Evolutionary conservation across 495 filamentous ascomycete genomes (phyloP), one percentile per base, ranked within the genome.

Genomic region (Aspergillus ellipticus): DNA sequence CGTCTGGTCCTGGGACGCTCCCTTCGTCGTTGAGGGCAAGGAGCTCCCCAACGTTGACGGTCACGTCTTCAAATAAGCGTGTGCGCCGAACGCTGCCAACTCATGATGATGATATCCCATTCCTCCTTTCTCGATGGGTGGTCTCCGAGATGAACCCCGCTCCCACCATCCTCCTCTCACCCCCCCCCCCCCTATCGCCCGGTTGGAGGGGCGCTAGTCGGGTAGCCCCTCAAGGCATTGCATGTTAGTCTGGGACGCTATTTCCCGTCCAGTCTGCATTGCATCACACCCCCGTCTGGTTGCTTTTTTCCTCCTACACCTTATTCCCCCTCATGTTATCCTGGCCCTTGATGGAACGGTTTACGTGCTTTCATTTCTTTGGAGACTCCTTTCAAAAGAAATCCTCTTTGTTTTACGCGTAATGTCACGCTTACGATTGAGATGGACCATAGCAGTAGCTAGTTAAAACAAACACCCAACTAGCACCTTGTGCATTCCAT

Each of bases 1-100:
- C 69, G 81, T 88, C 75, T 99, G 94, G 94, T 79, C 85, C 58
- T 89, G 86, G 82, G 94, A 97, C 69, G 87, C 88, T 77, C 88
- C 91, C 55, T 72, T 90, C 62, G 73, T 75, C 61, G 80, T 90
- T 64, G 74, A 85, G 64, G 93, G 85, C 77, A 95, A 97, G 86
- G 84, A 83, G 71, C 92, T 83, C 65, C 70, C 78, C 57, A 83
- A 74, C 79, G 88, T 86, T 68, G 89, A 92, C 63, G 95, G 95
- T 67, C 96, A 99, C 83, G 90, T 96, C 71, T 97, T 97, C 87
- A 98, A 97, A 87, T 98, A 94, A 81, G 79, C 67, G 63, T 61
- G 55, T 71, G 54, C 67, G 54, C 49, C 50, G 15, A 20, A 20
- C 20, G 42, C 33, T 55, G 56, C 45, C 46, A 28, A 48, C 48